Evolutionary conservation across 1,284 basidiomycete genomes (phyloP), one percentile per base, ranked within the genome.

Genomic region (Moesziomyces aphidis): DNA sequence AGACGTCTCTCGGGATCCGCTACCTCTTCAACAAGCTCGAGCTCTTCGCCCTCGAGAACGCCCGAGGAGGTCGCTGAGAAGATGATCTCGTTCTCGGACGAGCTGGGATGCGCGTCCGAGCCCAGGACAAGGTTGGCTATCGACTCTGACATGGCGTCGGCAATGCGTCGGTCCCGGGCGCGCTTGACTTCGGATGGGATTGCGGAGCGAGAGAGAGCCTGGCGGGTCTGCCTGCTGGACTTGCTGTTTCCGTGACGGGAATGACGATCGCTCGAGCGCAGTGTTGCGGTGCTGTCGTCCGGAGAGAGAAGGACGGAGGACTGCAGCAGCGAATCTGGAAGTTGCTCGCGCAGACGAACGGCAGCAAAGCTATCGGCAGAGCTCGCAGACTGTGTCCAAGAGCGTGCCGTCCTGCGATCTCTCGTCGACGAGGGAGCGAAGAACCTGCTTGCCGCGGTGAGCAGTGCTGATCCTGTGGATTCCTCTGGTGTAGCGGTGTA

Each of bases 101-200:
- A 36, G 2, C 36, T 46, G 15, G 50, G 17, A 28, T 45, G 44
- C n/a, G 54, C 64, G 17, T 68, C 65, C 11, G 61, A 53, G 34
- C 65, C 71, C 0, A 73, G 58, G n/a, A 73, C 71, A 13, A 73
- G 71, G 11, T 65, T 55, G 43, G 66, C 71, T 21, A 69, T 69
- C 4, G 71, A 73, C 6, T 65, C 45, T 13, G 65, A 69, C 55
- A 73, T 55, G 45, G 55, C 56, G 31, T 51, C 17, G 19, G 65
- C 61, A 21, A 73, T 60, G 43, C 36, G 63, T 19, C 36, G 53
- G 28, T 73, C 71, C 28, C 71, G 71, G 17, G 56, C 42, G 22
- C 71, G 71, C 22, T 73, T 73, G 6, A 49, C 53, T 46, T 69
- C 65, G 13, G 71, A 65, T 1, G 71, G 55, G 22, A 73, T 73